Conservation (phyloP, 2,329 filamentous ascomycete species). For the Pseudocercospora eumusae region DNA sequence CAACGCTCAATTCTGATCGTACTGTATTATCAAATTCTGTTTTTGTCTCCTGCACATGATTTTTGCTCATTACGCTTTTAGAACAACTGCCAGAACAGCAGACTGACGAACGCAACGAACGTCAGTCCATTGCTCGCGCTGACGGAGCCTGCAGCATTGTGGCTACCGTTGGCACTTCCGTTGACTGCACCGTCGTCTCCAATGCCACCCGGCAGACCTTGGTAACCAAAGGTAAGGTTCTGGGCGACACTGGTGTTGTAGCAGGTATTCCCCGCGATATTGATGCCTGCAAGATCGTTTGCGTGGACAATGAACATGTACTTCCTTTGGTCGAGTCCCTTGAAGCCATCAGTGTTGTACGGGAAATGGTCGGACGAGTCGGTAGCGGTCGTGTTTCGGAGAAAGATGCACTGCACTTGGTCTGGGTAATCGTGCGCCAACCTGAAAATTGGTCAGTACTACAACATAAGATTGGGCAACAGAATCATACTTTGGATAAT, state of each 20-base stretch:
- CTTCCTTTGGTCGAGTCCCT: slow-evolving; percentile 62
- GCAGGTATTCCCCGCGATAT: slow-evolving; percentile 69
- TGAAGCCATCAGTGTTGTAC: slow-evolving; percentile 72
- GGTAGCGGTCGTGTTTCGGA: slow-evolving; percentile 72
- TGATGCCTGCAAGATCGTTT: slow-evolving; percentile 66
- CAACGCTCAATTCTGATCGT: background rate
- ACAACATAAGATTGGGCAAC: background rate
- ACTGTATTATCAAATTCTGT: background rate
- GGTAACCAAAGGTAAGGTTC: slow-evolving; percentile 70
- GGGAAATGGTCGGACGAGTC: slow-evolving; percentile 69
- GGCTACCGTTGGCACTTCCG: slow-evolving; percentile 29
- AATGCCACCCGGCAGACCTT: slow-evolving; percentile 48
- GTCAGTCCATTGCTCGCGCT: slow-evolving; percentile 25
- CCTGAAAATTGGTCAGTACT: slow-evolving; percentile 10
- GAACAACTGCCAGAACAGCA: background rate
- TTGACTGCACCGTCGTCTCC: slow-evolving; percentile 28
- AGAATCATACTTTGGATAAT: slow-evolving; percentile 34
- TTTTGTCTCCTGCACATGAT: background rate
- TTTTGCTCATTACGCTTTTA: background rate
- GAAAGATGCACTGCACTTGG: slow-evolving; percentile 75
- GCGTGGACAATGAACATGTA: slow-evolving; percentile 81
- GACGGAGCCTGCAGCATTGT: slow-evolving; percentile 2
- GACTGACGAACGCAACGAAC: slow-evolving; percentile 23
- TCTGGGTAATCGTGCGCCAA: slow-evolving; percentile 66
- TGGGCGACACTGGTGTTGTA: slow-evolving; percentile 65